These are phyloP conservation scores for Colletotrichum zoysiae DNA, from an alignment of 2,329 filamentous ascomycete genomes.

Conservation along the genomic window DNA sequence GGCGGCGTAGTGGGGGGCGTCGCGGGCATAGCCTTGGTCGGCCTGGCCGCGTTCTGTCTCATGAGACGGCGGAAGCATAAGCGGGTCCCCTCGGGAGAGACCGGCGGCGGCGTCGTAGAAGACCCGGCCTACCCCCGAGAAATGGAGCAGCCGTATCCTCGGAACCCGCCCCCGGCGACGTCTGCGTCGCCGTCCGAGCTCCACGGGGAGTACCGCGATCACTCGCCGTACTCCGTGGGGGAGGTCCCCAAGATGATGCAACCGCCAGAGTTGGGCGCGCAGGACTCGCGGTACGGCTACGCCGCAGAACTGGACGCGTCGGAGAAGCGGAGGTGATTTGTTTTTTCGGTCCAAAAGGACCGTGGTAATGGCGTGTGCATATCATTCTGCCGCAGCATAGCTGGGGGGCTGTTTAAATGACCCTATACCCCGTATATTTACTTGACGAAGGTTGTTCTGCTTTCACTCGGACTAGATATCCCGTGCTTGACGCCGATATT, in stretches of 20 bases:
- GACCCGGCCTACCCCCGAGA: slow-evolving; percentile 23
- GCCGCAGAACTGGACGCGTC: slow-evolving; percentile 37
- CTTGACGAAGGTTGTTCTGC: not conserved
- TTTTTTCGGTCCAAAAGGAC: not conserved
- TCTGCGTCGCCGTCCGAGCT: slow-evolving; percentile 31
- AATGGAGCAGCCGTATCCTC: slow-evolving; percentile 26
- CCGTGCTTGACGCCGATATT: not conserved
- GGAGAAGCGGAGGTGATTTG: slow-evolving; percentile 18
- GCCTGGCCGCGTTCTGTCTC: slow-evolving; percentile 55
- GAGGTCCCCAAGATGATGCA: slow-evolving; percentile 30
- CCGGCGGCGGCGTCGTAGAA: slow-evolving; percentile 34
- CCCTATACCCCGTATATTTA: not conserved
- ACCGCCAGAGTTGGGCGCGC: slow-evolving; percentile 26
- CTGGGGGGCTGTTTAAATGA: not conserved
- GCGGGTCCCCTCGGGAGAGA: slow-evolving; percentile 38
- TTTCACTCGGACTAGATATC: not conserved
- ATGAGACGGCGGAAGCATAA: slow-evolving; percentile 54
- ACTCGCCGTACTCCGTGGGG: slow-evolving; percentile 8
- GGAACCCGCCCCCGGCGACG: slow-evolving; percentile 18
- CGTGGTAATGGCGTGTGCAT: not conserved
- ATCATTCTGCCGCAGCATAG: not conserved
- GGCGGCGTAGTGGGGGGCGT: slow-evolving; percentile 63
- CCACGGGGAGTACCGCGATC: slow-evolving; percentile 9
- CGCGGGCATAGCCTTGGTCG: slow-evolving; percentile 56
- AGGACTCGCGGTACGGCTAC: slow-evolving; percentile 23